Evolutionary conservation across 345 rosid species (phyloP), one percentile per base, ranked within the genome.

Genomic region (Cardamine occulta): DNA sequence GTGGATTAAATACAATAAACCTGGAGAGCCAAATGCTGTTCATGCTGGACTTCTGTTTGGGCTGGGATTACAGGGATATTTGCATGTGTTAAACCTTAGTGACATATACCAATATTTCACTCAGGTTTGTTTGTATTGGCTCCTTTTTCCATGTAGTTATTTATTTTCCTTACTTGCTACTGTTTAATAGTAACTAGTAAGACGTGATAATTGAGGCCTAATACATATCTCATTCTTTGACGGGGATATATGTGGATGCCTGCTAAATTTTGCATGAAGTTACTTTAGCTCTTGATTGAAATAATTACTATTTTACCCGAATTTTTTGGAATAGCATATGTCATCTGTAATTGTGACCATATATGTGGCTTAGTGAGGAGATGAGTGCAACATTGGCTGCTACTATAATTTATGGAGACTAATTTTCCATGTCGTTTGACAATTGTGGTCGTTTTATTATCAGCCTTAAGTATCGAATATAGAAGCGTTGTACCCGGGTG

Each of bases 41-140:
- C 99, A 95, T 77, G 93, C 99, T 66, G 97, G 99, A 66, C 97
- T 95, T 75, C 90, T 95, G 52, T 88, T 92, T 76, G 97, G 97
- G 18, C 82, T 95, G 75, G 99, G 97, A 72, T 82, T 95, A 77
- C 99, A 95, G 78, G 99, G 99, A 63, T 88, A 86, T 82, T 85
- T 95, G 58, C 91, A 85, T 74, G 93, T 86, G 73, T 81, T 95
- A 82, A 79, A 56, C 47, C 89, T 86, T 74, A 84, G 85, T 34
- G 99, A 95, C 83, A 88, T 92, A 80, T 95, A 85, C 85, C 85
- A 85, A 49, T 92, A 95, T 75, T 88, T 92, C 67, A 79, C 89
- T 72, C 91, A 88, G 99, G 99, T 95, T 74, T 65, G 31, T 62
- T 74, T 73, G 62, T 64, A 5, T 45, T 53, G 32, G 40, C 70